Base-by-base conservation (phyloP, 2,329 filamentous ascomycete genomes). In the Pleoardoris graminearum region DNA sequence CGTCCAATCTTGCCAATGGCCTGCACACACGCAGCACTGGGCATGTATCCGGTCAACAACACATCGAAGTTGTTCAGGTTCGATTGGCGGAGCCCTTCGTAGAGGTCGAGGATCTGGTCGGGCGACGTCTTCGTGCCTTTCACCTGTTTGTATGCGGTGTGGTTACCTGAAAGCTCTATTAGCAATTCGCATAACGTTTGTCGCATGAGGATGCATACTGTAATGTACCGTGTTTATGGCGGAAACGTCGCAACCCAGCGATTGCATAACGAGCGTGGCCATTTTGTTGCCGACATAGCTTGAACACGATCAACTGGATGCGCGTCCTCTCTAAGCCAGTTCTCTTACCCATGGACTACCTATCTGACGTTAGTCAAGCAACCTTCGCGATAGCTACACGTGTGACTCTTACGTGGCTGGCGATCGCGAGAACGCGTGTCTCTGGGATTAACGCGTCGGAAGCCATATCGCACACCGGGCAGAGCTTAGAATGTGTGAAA, bases 271-370 rank as follows among this genome's bases (percentile, higher is more conserved):
- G 69, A 96, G 95, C 1, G 91, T 91, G 36, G 92, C 92, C 80
- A 99, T 96, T 67, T 93, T 96, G 74, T 99, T 99, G 46, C 94
- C 94, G 62, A 99, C 94, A 82, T 97, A 93, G 71, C 94, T 96
- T 72, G 47, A 45, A 39, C 30, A 27, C 19, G 36, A 17, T 73
- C 42, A 72, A 68, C 57, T 45, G 52, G 21, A n/a, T 36, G 50
- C 45, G 50, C 30, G 36, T 7, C 16, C 27, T 12, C 36, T 30
- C 42, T 22, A 21, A 11, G 22, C 11, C 17, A 36, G 23, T 42
- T 43, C 32, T 80, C 85, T 83, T 77, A 90, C 87, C 87, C 87
- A 65, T 87, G 88, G 61, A 87, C 85, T 66, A 90, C 86, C 87
- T 90, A 54, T 57, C 51, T 51, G 47, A 45, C 41, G 56, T 73